Percentiles rank a stretch among this genome's conserved stretches.
phyloP scores from a whole-genome alignment of 352 stramenopile genomes.

The Globisporangium splendens region DNA sequence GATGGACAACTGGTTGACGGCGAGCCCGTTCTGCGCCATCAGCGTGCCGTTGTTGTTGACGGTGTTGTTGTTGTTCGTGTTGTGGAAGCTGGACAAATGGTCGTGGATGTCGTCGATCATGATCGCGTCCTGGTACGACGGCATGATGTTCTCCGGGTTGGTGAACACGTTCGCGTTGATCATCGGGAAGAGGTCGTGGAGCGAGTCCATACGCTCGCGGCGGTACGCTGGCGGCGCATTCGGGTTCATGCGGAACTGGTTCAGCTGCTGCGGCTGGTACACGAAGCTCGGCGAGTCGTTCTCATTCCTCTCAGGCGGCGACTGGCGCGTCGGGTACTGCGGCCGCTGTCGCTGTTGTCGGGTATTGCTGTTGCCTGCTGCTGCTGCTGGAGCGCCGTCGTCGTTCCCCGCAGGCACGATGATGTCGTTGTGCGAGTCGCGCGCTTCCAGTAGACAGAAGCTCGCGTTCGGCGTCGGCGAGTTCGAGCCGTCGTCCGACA shows the following conservation, averaged over 20 bases:
- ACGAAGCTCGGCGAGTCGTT: too few relatives aligned
- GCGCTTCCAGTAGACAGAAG: constrained; percentile 61
- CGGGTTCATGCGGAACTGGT: too few relatives aligned
- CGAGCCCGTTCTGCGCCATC: not conserved
- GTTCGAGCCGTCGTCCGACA: constrained; percentile 14
- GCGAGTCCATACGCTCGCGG: constrained; percentile 32
- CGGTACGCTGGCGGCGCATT: too few relatives aligned
- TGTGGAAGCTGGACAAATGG: constrained; percentile 15
- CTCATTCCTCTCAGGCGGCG: not conserved
- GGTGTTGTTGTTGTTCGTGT: constrained; percentile 1
- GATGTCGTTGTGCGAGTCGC: constrained; percentile 19
- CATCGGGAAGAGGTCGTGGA: constrained; percentile 68
- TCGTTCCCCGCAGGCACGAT: not conserved
- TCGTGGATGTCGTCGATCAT: constrained; percentile 64
- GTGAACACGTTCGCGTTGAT: constrained; percentile 57
- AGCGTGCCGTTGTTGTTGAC: constrained; percentile 3
- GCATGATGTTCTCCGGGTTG: constrained; percentile 73
- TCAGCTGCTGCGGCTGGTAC: too few relatives aligned
- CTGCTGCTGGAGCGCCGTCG: not conserved
- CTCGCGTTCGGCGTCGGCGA: constrained; percentile 44
- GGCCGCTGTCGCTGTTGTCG: constrained; percentile 1
- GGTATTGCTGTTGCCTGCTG: too few relatives aligned
- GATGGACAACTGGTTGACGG: constrained; percentile 11
- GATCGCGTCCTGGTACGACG: constrained; percentile 69
- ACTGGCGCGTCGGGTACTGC: not conserved